These are phyloP conservation scores for Metschnikowia continentalis DNA, from an alignment of 805 yeast genomes.

Conservation along the genomic window DNA sequence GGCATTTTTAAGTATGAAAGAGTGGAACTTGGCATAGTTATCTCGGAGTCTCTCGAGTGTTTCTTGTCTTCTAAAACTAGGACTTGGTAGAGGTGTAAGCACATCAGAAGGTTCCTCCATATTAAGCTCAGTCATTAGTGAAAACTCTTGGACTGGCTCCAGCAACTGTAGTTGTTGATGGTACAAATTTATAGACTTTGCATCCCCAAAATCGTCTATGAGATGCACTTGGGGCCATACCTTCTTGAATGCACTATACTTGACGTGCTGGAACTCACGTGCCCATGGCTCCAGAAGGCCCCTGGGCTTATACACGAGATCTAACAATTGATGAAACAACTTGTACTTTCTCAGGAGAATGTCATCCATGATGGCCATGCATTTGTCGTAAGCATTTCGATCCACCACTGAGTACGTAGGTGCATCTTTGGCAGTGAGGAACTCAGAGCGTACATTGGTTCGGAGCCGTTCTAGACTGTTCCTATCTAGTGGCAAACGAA, in stretches of 20 bases:
- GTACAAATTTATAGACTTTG: slow-evolving; percentile 14
- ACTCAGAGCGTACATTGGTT: slow-evolving; percentile 13
- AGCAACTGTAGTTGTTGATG: slow-evolving; percentile 10
- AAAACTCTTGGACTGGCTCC: slow-evolving; percentile 8
- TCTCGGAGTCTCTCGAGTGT: slow-evolving; percentile 6
- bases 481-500: slow-evolving; percentile 29
- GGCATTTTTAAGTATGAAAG: slow-evolving; percentile 21
- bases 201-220: slow-evolving; percentile 22
- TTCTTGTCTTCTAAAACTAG: background rate
- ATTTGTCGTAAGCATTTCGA: slow-evolving; percentile 13
- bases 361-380: slow-evolving; percentile 19
- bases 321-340: slow-evolving; percentile 23
- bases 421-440: slow-evolving; percentile 6
- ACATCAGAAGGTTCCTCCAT: background rate
- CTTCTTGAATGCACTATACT: slow-evolving; percentile 20
- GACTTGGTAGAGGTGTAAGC: background rate
- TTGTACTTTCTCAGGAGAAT: slow-evolving; percentile 25
- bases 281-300: slow-evolving; percentile 20
- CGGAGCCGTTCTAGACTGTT: slow-evolving; percentile 11
- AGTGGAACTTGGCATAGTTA: slow-evolving; percentile 17
- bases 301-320: slow-evolving; percentile 22
- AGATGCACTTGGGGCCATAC: slow-evolving; percentile 37
- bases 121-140: slow-evolving; percentile 10
- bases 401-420: slow-evolving; percentile 13
- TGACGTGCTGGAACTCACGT: slow-evolving; percentile 17